Conservation (phyloP, 225 moss, liverwort and hornwort genomes). For the Physcomitrellopsis africana region DNA sequence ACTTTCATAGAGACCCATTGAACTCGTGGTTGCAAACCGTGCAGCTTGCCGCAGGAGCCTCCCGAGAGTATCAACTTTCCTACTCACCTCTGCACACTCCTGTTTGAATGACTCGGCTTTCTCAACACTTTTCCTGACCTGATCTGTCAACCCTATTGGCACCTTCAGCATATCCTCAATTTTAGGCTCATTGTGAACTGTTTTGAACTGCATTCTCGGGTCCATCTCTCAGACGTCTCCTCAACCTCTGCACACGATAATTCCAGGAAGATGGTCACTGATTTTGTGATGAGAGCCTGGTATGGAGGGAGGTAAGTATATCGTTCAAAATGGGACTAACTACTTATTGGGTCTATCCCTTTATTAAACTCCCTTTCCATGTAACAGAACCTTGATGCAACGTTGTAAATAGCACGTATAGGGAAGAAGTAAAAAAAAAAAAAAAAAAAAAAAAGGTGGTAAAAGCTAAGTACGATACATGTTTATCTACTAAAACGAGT, state of each 20-base stretch:
- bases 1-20: slow-evolving; percentile 57
- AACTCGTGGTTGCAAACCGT: slow-evolving; percentile 28
- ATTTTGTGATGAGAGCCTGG: not conserved
- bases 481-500: not conserved
- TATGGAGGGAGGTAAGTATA: too few species aligned
- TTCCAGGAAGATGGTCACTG: not conserved
- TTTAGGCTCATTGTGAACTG: slow-evolving; percentile 21
- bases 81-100: slow-evolving; percentile 71
- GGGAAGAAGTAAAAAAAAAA: too few species aligned
- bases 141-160: slow-evolving; percentile 48
- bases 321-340: not conserved
- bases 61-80: slow-evolving; percentile 55
- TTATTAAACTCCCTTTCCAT: not conserved
- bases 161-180: slow-evolving; percentile 38
- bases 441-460: too few species aligned
- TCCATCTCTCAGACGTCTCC: slow-evolving; percentile 27
- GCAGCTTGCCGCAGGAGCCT: slow-evolving; percentile 51
- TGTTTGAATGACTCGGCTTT: slow-evolving; percentile 71
- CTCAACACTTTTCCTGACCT: slow-evolving; percentile 44
- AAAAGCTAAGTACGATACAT: too few species aligned
- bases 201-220: slow-evolving; percentile 32
- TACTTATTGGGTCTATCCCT: not conserved
- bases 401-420: not conserved
- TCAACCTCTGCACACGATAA: slow-evolving; percentile 22
- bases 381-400: not conserved